Evolutionary conservation across 2,329 filamentous ascomycete genomes (phyloP), one percentile per base, ranked within the genome.

Genomic region (Niveomyces coronatus): DNA sequence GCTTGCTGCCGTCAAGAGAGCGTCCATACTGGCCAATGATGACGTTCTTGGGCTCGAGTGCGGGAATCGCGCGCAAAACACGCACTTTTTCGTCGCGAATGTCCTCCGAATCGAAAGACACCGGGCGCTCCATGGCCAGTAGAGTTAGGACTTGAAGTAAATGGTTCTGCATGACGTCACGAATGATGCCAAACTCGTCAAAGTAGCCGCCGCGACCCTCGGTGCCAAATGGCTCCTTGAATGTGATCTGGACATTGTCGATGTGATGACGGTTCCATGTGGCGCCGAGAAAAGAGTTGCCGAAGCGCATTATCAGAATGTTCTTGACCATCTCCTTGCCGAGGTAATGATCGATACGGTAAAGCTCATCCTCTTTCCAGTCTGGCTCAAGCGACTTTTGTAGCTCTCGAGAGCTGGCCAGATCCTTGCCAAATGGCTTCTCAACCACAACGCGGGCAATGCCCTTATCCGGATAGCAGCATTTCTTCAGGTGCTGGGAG

Each of bases 281-380:
- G 30, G 91, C 89, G 49, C 88, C 88, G 53, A 98, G 85, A 74
- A 98, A 98, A 50, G 94, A 88, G 70, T 98, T 98, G 53, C 91
- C 93, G 59, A 98, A 98, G 58, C 93, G 79, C 49, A 98, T 76
- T 52, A 98, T 95, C 49, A 98, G 74, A 51, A 98, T 93, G 68
- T 98, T 98, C 79, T 98, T 98, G 55, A 98, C 91, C 91, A 98
- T 98, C 68, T 98, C 91, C 74, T 98, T 98, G 54, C 93, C 93
- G 33, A 98, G 78, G 64, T 98, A 98, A 69, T 98, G 91, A 62
- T 98, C 91, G 55, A 98, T 98, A 57, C 91, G 87, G 79, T 93
- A 98, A 50, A 98, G 81, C 68, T 98, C 91, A 38, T 96, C 89
- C 65, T 98, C 93, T 57, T 85, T 91, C 93, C 91, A 98, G 67